These are phyloP conservation scores for Leccinum aurantiacum DNA, from an alignment of 768 basidiomycete species.

Conservation along the genomic window DNA sequence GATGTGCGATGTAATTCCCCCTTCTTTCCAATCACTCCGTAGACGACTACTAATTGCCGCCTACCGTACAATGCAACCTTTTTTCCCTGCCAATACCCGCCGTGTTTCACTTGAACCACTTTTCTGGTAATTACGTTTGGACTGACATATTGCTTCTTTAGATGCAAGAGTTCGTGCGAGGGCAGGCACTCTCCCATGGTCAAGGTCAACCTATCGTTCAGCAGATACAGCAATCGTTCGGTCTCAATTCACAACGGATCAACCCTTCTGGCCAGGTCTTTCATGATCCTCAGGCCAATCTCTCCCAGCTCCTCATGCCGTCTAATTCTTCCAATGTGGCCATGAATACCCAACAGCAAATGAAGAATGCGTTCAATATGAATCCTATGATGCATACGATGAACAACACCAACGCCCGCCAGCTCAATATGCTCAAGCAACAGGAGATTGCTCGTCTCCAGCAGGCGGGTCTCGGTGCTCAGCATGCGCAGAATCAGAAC, in stretches of 20 bases:
- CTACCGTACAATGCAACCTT: constrained; percentile 1
- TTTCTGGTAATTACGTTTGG: constrained; percentile 17
- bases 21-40: constrained; percentile 9
- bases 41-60: constrained; percentile 17
- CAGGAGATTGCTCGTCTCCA: constrained; percentile 39
- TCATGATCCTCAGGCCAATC: constrained; percentile 37
- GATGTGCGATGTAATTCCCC: constrained; percentile 21
- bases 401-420: constrained; percentile 27
- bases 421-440: constrained; percentile 48
- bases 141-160: constrained; percentile 31
- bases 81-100: constrained; percentile 4
- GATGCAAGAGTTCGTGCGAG: constrained; percentile 48
- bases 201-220: constrained; percentile 41
- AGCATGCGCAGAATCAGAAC: constrained; percentile 39
- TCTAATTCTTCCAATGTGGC: constrained; percentile 41
- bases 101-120: constrained; percentile 6
- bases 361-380: constrained; percentile 32
- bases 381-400: constrained; percentile 41
- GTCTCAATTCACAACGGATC: constrained; percentile 37
- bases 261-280: constrained; percentile 35
- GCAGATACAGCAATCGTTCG: constrained; percentile 47
- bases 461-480: constrained; percentile 31
- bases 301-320: constrained; percentile 33
- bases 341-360: constrained; percentile 37
- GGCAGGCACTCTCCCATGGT: constrained; percentile 40